Conservation (phyloP, 352 stramenopile genomes). For the Pythium aphanidermatum region DNA sequence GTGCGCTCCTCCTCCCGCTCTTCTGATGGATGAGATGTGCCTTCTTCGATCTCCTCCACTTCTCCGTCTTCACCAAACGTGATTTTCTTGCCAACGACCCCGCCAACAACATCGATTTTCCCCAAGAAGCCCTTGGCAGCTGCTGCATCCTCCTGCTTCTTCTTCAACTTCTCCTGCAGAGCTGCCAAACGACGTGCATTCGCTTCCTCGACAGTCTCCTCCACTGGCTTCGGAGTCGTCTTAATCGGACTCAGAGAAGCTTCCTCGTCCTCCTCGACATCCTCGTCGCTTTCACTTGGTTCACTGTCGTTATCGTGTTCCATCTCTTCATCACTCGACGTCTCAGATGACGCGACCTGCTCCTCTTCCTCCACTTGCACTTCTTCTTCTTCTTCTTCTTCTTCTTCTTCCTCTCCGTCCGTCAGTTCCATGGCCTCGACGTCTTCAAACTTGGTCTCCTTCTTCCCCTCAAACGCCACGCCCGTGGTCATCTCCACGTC, state of each 20-base stretch:
- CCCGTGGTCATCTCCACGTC: constrained; percentile 14
- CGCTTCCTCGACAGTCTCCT: constrained; percentile 25
- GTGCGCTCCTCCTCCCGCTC: constrained; percentile 10
- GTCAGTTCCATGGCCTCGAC: constrained; percentile 2
- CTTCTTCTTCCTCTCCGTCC: neutral
- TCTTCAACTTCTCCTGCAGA: constrained; percentile 33
- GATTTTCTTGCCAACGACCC: constrained; percentile 49
- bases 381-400: neutral
- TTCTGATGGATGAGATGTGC: neutral
- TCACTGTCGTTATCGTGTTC: constrained; percentile 9
- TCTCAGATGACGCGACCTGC: constrained; percentile 6
- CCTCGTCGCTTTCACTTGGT: constrained; percentile 1
- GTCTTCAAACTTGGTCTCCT: constrained; percentile 21
- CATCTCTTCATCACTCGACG: too few relatives aligned
- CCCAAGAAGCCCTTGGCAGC: constrained; percentile 16
- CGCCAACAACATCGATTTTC: constrained; percentile 30
- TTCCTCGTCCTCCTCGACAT: constrained; percentile 2
- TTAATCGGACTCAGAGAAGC: constrained; percentile 3
- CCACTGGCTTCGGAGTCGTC: constrained; percentile 8
- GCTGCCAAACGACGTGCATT: constrained; percentile 48
- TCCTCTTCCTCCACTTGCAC: neutral
- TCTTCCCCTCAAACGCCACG: constrained; percentile 23
- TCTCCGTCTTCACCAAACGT: constrained; percentile 69
- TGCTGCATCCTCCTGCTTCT: constrained; percentile 29
- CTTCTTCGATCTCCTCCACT: constrained; percentile 34